A percentile compares a stretch with the other conserved stretches of the same genome.
These are phyloP conservation scores for Scutellaria galericulata DNA, from an alignment of 257 asterid species.

Conservation along the genomic window DNA sequence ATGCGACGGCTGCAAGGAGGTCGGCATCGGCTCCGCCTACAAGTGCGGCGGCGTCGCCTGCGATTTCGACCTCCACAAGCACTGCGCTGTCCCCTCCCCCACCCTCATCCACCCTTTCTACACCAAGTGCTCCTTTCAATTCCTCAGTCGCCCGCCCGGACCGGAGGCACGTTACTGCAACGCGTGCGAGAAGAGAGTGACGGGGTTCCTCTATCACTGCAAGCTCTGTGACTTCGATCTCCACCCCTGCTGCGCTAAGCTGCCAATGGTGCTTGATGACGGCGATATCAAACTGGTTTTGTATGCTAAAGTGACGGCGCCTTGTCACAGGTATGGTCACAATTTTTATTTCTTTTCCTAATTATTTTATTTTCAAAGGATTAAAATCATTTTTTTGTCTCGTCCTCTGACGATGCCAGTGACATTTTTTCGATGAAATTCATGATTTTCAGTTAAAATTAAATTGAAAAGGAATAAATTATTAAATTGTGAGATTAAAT, in stretches of 20 bases:
- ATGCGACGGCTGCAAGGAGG: conserved; percentile 98
- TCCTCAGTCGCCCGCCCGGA: conserved; percentile 81
- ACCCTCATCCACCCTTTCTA: conserved; percentile 84
- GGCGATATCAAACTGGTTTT: conserved; percentile 70
- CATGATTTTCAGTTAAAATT: not conserved
- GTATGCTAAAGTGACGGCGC: conserved; percentile 56
- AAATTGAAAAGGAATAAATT: too few species aligned
- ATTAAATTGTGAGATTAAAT: too few species aligned
- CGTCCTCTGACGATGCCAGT: too few species aligned
- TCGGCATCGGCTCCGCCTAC: conserved; percentile 85
- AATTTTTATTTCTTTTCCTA: not conserved
- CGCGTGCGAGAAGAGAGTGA: conserved; percentile 80
- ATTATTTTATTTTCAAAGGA: too few species aligned
- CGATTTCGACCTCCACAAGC: conserved; percentile 85
- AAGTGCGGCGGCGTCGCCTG: conserved; percentile 61
- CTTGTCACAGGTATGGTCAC: conserved; percentile 63
- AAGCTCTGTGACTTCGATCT: conserved; percentile 78
- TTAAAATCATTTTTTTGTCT: too few species aligned
- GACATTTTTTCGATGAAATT: not conserved
- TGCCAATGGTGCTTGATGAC: conserved; percentile 79
- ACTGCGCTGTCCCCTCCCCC: conserved; percentile 77
- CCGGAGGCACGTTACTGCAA: conserved; percentile 77
- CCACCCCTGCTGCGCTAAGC: conserved; percentile 96
- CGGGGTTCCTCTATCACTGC: conserved; percentile 91
- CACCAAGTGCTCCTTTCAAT: conserved; percentile 73